Evolutionary conservation across 2,329 filamentous ascomycete genomes (phyloP), one percentile per base, ranked within the genome.

Genomic region (Nannizziopsis barbatae): DNA sequence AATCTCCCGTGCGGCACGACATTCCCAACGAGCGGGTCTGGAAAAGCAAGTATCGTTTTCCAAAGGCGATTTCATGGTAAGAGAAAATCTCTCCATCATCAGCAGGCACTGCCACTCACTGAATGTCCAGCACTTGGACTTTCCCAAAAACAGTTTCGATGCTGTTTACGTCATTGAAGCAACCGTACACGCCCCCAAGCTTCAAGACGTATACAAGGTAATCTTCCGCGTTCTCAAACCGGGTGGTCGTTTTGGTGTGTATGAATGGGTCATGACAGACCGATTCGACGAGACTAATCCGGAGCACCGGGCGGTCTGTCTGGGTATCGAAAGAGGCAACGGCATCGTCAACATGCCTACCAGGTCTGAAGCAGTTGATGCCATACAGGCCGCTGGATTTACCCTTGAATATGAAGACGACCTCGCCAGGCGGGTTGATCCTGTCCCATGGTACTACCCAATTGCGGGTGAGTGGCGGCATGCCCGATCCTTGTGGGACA

Each of bases 231-330:
- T 64, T 1, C 51, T 64, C 20, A 63, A 61, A 42, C 58, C 56
- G 1, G 59, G 58, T 4, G 60, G 55, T 5, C 18, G 47, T 8
- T 58, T 62, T 49, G 60, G 56, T 63, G 90, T 96, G 45, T 98
- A 96, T 71, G 92, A 98, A 70, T 96, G 92, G 61, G 56, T 63
- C 37, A 55, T 63, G 52, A 63, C 59, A 9, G 55, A 57, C 22
- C 50, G 44, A 10, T 62, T 55, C 35, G 56, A 64, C 50, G 52
- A 54, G 2, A 38, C 36, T 12, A 53, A 61, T 42, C 35, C 50
- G 6, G 17, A 49, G 8, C 60, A 63, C 46, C 47, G 55, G 10
- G 48, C 43, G 1, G 58, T 62, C 22, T 54, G 60, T 9, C 52
- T 57, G 12, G 52, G 53, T 1, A 56, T 64, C 18, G 61, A 64